Percentiles rank a stretch among this genome's conserved stretches.
phyloP scores from a whole-genome alignment of 805 yeast species.

The Scheffersomyces ergatensis region DNA sequence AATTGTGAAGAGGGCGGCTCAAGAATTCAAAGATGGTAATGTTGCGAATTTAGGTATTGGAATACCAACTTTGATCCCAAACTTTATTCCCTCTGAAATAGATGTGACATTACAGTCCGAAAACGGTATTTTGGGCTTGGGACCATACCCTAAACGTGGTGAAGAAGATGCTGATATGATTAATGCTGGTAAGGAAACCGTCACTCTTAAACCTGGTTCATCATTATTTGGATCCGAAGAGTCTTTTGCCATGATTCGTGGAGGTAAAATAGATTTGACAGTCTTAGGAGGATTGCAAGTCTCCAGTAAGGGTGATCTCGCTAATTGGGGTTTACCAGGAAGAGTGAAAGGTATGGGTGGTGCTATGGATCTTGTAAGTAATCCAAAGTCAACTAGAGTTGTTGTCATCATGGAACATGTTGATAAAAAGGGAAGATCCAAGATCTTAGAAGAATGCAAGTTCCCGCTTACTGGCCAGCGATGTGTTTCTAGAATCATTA shows the following conservation, averaged over 20 bases:
- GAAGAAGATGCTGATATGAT: conserved; percentile 47
- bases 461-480: conserved; percentile 49
- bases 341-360: conserved; percentile 54
- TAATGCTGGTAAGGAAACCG: conserved; percentile 53
- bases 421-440: conserved; percentile 46
- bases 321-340: conserved; percentile 54
- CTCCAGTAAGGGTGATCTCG: conserved; percentile 45
- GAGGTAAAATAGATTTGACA: conserved; percentile 43
- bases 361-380: conserved; percentile 52
- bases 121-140: conserved; percentile 49
- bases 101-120: conserved; percentile 45
- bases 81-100: conserved; percentile 30
- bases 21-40: conserved; percentile 43
- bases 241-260: conserved; percentile 49
- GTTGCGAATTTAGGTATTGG: conserved; percentile 51
- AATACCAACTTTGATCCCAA: conserved; percentile 49
- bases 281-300: conserved; percentile 53
- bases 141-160: conserved; percentile 40
- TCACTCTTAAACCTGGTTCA: conserved; percentile 45
- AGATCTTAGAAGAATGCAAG: conserved; percentile 41
- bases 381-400: conserved; percentile 43
- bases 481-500: conserved; percentile 46
- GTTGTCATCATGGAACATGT: conserved; percentile 48
- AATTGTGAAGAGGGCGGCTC: conserved; percentile 44
- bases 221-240: conserved; percentile 49